Evolutionary conservation across 495 filamentous ascomycete genomes (phyloP), one percentile per base, ranked within the genome.

Genomic region (Penicillium roqueforti): DNA sequence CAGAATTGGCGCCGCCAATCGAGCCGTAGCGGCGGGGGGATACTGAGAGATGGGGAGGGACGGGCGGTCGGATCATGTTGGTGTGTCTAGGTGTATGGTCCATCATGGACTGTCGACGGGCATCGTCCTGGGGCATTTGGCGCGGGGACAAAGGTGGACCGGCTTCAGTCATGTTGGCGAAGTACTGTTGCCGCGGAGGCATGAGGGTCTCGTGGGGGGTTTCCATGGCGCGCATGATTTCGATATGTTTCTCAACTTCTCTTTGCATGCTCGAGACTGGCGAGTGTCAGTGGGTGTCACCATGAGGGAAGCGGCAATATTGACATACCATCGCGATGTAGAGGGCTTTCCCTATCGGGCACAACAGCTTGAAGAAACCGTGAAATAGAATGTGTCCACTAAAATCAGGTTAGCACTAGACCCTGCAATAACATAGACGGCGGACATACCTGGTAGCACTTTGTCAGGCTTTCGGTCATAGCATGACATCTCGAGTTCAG

Each of bases 91-190:
- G 44, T 6, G 56, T 26, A n/a, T 42, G 34, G 45, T 73, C 68
- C 53, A 67, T 52, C 52, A 75, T 66, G 32, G 80, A 86, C 32
- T 75, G 78, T 41, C 93, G 84, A 37, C 90, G 87, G 44, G 83
- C 78, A 60, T 96, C 91, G 52, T 97, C 90, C 66, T 91, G 85
- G 22, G 92, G 84, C 39, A 91, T 68, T 73, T 97, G 93, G 32
- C 91, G 88, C 25, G 93, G 93, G n/a, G 93, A 97, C 14, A 96
- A 74, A 31, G 93, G 91, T 5, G 88, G 84, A 39, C 86, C 86
- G 45, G 76, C 59, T 47, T 92, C 89, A 22, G 84, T 71, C 54
- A 91, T 73, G 59, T 83, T 87, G 42, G 82, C 81, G 65, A 92
- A 88, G 68, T 86, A 92, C 14, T 87, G 80, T 51, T 87, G 89